Base-by-base conservation (phyloP, 2,329 filamentous ascomycete species). In the Tolypocladium tundrense region DNA sequence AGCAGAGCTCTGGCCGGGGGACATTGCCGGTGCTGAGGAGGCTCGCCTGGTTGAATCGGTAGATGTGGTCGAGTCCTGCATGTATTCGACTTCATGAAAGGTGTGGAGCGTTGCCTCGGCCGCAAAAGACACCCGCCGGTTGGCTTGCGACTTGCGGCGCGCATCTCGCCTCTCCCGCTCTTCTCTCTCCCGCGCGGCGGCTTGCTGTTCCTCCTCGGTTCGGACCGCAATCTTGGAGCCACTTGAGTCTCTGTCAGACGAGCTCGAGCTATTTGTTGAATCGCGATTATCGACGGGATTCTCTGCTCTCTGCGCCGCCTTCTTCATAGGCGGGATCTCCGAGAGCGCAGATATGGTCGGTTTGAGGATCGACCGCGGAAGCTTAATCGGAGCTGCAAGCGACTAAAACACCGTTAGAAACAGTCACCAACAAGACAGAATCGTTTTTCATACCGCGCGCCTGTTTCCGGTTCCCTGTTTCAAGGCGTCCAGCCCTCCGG, bases 41-140 rank as follows among this genome's bases (percentile, higher is more conserved):
- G 86, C 84, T 61, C 89, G 82, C 64, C 90, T 79, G 14, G 88
- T 90, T 13, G 86, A 85, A 62, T 93, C 89, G 1, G 86, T 88
- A 0, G 88, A 88, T 9, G 87, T 88, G 1, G 91, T 95, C 24
- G 90, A 90, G 69, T 97, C 92, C 67, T 92, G 91, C 69, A 86
- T 82, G 61, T 92, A 88, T 68, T 97, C 93, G 51, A 97, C 84
- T 58, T 94, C 92, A 68, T 97, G 92, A 81, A 96, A 97, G 0
- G 94, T 99, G 70, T 99, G 94, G 41, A 99, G 80, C 4, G 94
- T 99, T 14, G 94, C 94, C 74, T 99, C 94, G 1, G 94, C 94
- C 5, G 94, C 94, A 72, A 99, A 99, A 0, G 93, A 97, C 40
- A 99, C 94, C 68, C 94, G 86, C 67, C 94, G 86, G 70, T 94